Base-by-base conservation (phyloP, 2,329 filamentous ascomycete genomes). In the Diaporthe australafricana region DNA sequence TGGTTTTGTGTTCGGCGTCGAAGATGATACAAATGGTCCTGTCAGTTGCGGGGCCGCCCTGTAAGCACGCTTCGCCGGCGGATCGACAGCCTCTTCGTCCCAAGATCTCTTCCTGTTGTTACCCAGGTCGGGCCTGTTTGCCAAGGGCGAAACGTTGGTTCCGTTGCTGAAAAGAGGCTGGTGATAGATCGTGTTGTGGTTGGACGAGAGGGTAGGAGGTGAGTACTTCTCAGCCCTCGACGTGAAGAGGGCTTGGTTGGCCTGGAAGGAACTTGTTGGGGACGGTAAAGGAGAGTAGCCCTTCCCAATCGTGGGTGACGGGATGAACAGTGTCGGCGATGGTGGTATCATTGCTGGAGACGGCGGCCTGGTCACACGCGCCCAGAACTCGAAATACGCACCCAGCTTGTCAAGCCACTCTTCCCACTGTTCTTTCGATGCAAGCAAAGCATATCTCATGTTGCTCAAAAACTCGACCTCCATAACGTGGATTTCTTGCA, bases 401-500 rank as follows among this genome's bases (percentile, higher is more conserved):
- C 92, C 89, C 69, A 98, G 86, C 80, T 95, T 95, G 74, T 87
- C 85, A 78, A 98, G 91, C 96, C 96, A 98, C 68, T 91, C 88
- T 62, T 91, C 88, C 96, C 96, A 99, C 80, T 98, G 90, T 68
- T 91, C 88, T 79, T 94, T 92, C 4, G 95, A 97, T 4, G 94
- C 94, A 79, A 96, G 91, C 9, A 99, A 86, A 77, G 94, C 95
- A 83, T 98, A 99, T 78, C 96, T 91, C 92, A 99, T 97, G 82
- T 98, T 98, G 86, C 96, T 98, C 74, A 99, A 86, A 78, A 99
- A 99, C 81, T 99, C 96, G n/a, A 99, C 96, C 81, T 99, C 96
- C 96, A 99, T 99, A 55, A 98, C 93, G 80, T 99, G 96, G 66
- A 99, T 98, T 82, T 99, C 96, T 73, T 93, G 91, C 16, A 98